Base-by-base conservation (phyloP, 345 rosid genomes). In the Eucalyptus cloeziana region DNA sequence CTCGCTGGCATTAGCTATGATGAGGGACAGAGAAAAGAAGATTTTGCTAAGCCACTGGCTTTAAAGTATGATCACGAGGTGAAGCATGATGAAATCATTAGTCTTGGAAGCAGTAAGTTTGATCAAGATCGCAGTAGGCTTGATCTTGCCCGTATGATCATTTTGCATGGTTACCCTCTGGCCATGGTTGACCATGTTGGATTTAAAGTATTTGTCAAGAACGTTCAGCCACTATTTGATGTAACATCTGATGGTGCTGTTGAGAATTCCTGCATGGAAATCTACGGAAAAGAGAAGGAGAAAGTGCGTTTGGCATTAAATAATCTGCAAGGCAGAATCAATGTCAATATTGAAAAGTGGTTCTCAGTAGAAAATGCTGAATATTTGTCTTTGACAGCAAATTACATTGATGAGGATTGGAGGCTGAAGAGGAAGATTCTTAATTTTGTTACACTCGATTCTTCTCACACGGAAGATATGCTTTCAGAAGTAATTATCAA, bases 71-170 rank as follows among this genome's bases (percentile, higher is more conserved):
- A 97, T 80, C 96, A 92, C 37, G 97, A 95, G 14, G 95, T 91
- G 87, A 95, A 95, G 88, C 96, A 92, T 92, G 99, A 96, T 62
- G 99, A 96, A 89, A 88, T 93, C 76, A 81, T 96, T 45, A 94
- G 90, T 93, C 87, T 95, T 69, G 98, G 95, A 67, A 93, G 93
- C 90, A 91, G 95, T 76, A 95, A 95, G 94, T 97, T 96, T 69
- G 96, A 95, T 90, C 99, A 94, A 90, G 98, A 96, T 85, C 92
- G 95, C 85, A 97, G 96, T 90, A 95, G 87, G 91, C 91, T 91
- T 87, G 98, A 97, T 93, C 96, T 97, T 90, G 97, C 99, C 17
- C 97, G 98, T 86, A 97, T 97, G 99, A 95, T 97, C 86, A 95
- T 97, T 85, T 69, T 95, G 79, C 99, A 97, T 87, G 94, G 95